Percentiles rank a stretch among this genome's conserved stretches.
Evolutionary conservation across 1,284 basidiomycete species (phyloP).

Genomic region (Hortiboletus rubellus): DNA sequence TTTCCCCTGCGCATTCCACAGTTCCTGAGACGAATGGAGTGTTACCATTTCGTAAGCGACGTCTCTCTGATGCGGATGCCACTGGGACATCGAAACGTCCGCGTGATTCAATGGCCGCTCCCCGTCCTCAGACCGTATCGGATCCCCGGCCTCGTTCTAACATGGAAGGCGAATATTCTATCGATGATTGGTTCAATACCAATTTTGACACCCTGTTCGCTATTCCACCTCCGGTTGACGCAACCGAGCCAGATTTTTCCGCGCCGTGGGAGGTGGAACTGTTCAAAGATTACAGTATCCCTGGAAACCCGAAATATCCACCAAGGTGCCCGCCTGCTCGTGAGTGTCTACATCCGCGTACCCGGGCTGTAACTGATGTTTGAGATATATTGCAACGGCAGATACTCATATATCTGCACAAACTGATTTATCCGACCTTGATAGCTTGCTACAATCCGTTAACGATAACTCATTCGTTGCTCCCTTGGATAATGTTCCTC

Average conservation of each 20-base stretch:
- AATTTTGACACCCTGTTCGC: conserved; percentile 29
- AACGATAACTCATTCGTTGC: not conserved
- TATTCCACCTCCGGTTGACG: conserved; percentile 26
- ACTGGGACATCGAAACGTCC: conserved; percentile 25
- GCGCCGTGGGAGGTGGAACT: conserved; percentile 27
- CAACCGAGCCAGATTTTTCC: conserved; percentile 18
- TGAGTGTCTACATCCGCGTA: conserved; percentile 7
- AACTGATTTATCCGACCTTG: conserved; percentile 9
- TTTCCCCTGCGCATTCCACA: not conserved
- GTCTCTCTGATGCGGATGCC: conserved; percentile 32
- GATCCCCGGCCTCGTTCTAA: conserved; percentile 26
- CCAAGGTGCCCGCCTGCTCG: not conserved
- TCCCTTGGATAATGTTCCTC: not conserved
- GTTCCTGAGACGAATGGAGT: not conserved
- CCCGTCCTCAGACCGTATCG: conserved; percentile 30
- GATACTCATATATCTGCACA: not conserved
- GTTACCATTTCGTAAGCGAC: conserved; percentile 30
- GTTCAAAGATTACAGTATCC: conserved; percentile 29
- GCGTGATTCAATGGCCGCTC: conserved; percentile 11
- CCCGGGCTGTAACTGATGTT: not conserved
- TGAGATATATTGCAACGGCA: not conserved
- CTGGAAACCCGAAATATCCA: not conserved
- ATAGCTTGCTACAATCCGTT: conserved; percentile 20
- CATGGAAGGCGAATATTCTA: conserved; percentile 13
- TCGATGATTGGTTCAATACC: conserved; percentile 33